Conservation (phyloP, 768 basidiomycete genomes). For the Tulasnella sp. region DNA sequence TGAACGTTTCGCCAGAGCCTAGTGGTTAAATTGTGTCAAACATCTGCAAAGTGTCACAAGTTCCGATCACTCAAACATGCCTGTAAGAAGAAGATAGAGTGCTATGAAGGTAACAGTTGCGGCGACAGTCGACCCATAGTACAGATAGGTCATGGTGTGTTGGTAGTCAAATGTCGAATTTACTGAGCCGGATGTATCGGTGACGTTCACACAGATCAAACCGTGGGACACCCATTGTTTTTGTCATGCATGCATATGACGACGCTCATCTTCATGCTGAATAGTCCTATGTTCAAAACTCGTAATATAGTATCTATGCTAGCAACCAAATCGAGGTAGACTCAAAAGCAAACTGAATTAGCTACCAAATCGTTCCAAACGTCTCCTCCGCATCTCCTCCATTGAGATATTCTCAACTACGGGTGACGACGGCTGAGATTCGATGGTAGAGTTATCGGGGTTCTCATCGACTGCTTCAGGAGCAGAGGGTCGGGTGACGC, state of each 20-base stretch:
- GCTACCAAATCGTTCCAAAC: conserved; percentile 51
- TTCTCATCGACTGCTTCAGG: conserved; percentile 10
- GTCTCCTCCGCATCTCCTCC: conserved; percentile 53
- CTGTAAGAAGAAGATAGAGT: conserved; percentile 82
- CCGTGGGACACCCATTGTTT: too few species aligned
- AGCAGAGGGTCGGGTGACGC: conserved; percentile 16
- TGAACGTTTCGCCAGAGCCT: conserved; percentile 88
- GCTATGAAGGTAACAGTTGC: conserved; percentile 54
- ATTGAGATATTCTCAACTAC: conserved; percentile 33
- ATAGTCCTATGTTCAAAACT: not conserved
- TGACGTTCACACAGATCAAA: too few species aligned
- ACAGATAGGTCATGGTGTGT: too few species aligned
- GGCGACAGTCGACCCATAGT: conserved; percentile 19
- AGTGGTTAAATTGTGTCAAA: conserved; percentile 4
- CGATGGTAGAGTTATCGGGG: conserved; percentile 30
- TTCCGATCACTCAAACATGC: conserved; percentile 29
- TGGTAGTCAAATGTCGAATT: too few species aligned
- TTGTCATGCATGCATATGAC: too few species aligned
- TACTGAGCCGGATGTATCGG: too few species aligned
- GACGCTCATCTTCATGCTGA: too few species aligned
- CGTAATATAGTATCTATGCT: not conserved
- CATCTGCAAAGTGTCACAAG: not conserved
- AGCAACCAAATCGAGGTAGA: conserved; percentile 5
- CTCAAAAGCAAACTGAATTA: conserved; percentile 24
- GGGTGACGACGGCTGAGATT: conserved; percentile 20